Conservation (phyloP, 768 basidiomycete species). For the Holtermanniella nyarrowii region DNA sequence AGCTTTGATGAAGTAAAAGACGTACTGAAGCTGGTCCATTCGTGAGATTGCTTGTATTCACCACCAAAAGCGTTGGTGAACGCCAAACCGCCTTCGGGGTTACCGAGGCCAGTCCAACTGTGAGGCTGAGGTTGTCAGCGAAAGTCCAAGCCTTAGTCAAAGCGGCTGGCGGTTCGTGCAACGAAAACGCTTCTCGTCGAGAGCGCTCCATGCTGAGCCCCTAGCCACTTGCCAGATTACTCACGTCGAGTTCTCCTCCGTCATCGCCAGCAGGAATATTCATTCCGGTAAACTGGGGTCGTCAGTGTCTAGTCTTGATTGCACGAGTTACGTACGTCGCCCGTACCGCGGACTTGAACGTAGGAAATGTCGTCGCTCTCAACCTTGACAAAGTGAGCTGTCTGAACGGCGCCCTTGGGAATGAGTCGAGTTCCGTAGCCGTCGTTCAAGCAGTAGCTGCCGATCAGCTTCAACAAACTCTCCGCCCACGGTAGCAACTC, state of each 20-base stretch:
- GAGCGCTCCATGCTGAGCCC: neutral
- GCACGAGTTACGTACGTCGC: slow-evolving; percentile 17
- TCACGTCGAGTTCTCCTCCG: slow-evolving; percentile 44
- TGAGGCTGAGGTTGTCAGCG: neutral
- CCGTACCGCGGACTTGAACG: slow-evolving; percentile 40
- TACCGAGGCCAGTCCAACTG: slow-evolving; percentile 42
- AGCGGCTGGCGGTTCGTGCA: slow-evolving; percentile 8
- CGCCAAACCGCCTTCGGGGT: slow-evolving; percentile 44
- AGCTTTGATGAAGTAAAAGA: slow-evolving; percentile 9
- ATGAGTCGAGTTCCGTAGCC: slow-evolving; percentile 44
- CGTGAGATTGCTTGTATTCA: slow-evolving; percentile 38
- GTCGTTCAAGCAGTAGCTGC: slow-evolving; percentile 39
- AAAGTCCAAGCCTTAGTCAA: neutral
- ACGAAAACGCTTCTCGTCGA: too few relatives aligned
- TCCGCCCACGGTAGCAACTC: neutral
- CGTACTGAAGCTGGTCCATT: slow-evolving; percentile 37
- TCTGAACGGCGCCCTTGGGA: slow-evolving; percentile 41
- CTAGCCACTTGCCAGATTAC: slow-evolving; percentile 1
- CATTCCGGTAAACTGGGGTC: slow-evolving; percentile 40
- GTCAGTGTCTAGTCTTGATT: slow-evolving; percentile 23
- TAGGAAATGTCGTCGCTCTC: slow-evolving; percentile 41
- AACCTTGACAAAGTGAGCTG: slow-evolving; percentile 44
- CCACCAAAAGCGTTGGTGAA: slow-evolving; percentile 43
- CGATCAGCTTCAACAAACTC: neutral
- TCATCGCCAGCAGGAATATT: slow-evolving; percentile 41